Percentiles rank a stretch among this genome's conserved stretches.
Conservation (phyloP, 352 stramenopile species). For the Globisporangium apiculatum region DNA sequence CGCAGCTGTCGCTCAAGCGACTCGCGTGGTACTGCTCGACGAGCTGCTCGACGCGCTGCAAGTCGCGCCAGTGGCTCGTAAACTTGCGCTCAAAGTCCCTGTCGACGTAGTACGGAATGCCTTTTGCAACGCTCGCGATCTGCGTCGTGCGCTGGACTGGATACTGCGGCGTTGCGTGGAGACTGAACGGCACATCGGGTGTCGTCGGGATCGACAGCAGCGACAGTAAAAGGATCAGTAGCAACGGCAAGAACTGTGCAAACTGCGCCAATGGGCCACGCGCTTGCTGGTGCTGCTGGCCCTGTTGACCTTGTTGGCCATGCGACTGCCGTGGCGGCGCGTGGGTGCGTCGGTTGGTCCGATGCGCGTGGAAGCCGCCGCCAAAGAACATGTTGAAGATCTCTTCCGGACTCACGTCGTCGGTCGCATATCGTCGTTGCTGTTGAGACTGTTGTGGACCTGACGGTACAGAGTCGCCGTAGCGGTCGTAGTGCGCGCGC, state of each 20-base stretch:
- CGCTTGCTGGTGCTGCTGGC: slow-evolving; percentile 31
- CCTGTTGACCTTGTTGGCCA: slow-evolving; percentile 16
- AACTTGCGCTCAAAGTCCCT: slow-evolving; percentile 83
- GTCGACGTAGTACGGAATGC: slow-evolving; percentile 86
- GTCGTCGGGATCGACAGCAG: slow-evolving; percentile 66
- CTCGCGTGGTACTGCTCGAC: slow-evolving; percentile 78
- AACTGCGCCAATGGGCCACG: slow-evolving; percentile 41
- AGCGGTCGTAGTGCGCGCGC: slow-evolving; percentile 80
- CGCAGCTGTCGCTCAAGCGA: slow-evolving; percentile 64
- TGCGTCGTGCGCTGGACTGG: slow-evolving; percentile 68
- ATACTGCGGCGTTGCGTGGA: slow-evolving; percentile 70
- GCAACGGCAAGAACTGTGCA: slow-evolving; percentile 76
- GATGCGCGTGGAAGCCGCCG: slow-evolving; percentile 61
- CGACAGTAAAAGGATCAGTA: slow-evolving; percentile 83
- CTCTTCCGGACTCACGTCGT: slow-evolving; percentile 87
- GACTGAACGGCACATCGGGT: slow-evolving; percentile 76
- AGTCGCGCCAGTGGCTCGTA: slow-evolving; percentile 78
- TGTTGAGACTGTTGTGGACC: slow-evolving; percentile 27
- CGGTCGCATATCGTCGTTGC: slow-evolving; percentile 53
- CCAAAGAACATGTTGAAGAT: slow-evolving; percentile 93
- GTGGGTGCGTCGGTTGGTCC: slow-evolving; percentile 15
- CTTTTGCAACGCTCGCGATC: slow-evolving; percentile 78
- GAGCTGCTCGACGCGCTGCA: slow-evolving; percentile 80
- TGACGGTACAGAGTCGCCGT: slow-evolving; percentile 43
- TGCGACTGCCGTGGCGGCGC: slow-evolving; percentile 2